These are phyloP conservation scores for Globisporangium megalacanthum DNA, from an alignment of 352 stramenopile species.

Conservation along the genomic window DNA sequence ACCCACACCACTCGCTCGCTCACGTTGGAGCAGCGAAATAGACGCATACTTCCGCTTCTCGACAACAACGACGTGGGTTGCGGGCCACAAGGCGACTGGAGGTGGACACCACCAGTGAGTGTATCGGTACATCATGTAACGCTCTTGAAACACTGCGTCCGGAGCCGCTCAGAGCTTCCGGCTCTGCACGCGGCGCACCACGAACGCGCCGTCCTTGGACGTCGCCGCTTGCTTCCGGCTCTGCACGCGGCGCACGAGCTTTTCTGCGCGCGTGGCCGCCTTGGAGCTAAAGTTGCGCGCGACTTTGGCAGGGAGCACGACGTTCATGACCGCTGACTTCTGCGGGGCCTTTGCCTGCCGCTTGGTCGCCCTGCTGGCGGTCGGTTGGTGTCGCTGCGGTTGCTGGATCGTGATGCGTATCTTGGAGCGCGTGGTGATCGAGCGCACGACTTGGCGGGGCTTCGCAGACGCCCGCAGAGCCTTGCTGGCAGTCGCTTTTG, in stretches of 20 bases:
- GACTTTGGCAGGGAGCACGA: conserved; percentile 12
- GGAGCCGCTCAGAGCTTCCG: conserved; percentile 17
- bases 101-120: background rate
- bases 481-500: conserved; percentile 1
- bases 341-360: conserved; percentile 25
- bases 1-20: background rate
- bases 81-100: background rate
- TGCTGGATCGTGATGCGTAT: conserved; percentile 32
- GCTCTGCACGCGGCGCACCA: no score
- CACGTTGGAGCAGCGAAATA: background rate
- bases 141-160: conserved; percentile 1
- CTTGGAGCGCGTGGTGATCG: conserved; percentile 27
- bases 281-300: conserved; percentile 10
- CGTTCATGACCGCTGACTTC: conserved; percentile 17
- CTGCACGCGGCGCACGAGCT: conserved; percentile 9
- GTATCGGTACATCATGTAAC: conserved; percentile 13
- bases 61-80: background rate
- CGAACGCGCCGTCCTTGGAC: conserved; percentile 44
- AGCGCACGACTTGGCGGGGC: conserved; percentile 19
- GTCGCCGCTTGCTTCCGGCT: conserved; percentile 9
- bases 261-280: conserved; percentile 1
- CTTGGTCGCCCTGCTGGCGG: conserved; percentile 4
- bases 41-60: background rate
- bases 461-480: background rate
- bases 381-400: background rate